Percentiles rank a stretch among this genome's conserved stretches.
These are phyloP conservation scores for Podosphaera xanthii DNA, from an alignment of 2,329 filamentous ascomycete genomes.

Conservation along the genomic window DNA sequence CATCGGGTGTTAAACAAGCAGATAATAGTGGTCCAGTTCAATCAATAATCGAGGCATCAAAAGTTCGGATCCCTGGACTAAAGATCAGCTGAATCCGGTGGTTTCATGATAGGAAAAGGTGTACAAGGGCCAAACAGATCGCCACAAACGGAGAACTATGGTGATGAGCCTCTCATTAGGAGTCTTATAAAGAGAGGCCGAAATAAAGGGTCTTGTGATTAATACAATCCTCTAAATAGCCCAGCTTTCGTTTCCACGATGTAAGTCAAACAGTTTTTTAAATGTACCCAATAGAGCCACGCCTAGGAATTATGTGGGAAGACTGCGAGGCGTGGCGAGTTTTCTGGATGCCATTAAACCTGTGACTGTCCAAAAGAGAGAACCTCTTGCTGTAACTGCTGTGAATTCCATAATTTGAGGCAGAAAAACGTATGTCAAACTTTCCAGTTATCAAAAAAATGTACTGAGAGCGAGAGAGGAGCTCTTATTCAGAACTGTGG, in stretches of 20 bases:
- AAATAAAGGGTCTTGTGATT: background rate
- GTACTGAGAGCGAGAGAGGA: background rate
- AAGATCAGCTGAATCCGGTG: background rate
- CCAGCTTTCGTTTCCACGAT: background rate
- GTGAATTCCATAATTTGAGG: background rate
- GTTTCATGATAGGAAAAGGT: background rate
- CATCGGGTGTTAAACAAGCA: background rate
- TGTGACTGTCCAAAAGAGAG: no score
- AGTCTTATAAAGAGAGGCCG: background rate
- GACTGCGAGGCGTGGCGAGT: background rate
- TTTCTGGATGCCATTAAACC: no score
- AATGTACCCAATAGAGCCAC: background rate
- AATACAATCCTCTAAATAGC: background rate
- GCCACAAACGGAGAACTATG: background rate
- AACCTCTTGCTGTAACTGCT: no score
- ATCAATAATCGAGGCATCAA: background rate
- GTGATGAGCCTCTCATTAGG: background rate
- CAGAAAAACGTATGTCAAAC: background rate
- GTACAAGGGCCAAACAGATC: background rate
- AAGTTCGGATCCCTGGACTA: background rate
- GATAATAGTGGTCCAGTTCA: background rate
- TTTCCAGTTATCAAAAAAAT: background rate
- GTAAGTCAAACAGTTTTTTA: background rate
- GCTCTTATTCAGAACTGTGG: background rate
- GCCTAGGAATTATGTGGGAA: background rate